These are phyloP conservation scores for Candida succiphila DNA, from an alignment of 805 yeast genomes.

Conservation along the genomic window DNA sequence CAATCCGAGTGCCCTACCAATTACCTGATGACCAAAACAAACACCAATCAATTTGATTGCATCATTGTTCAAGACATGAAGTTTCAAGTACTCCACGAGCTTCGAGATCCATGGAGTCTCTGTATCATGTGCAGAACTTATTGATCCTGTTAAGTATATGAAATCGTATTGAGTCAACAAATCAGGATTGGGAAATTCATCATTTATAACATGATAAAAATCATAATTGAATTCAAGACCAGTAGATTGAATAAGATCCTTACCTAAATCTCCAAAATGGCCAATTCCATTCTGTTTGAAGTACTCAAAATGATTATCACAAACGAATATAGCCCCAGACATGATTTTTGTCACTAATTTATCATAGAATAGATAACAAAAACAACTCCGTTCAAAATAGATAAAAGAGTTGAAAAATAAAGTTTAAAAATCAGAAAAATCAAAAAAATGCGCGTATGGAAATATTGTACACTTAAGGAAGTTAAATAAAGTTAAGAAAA, in stretches of 20 bases:
- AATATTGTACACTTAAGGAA: too few relatives aligned
- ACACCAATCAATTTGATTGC: constrained; percentile 53
- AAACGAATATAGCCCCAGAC: too few relatives aligned
- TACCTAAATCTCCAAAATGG: constrained; percentile 42
- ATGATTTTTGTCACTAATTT: too few relatives aligned
- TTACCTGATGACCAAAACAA: constrained; percentile 84
- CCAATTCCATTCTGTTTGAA: constrained; percentile 33
- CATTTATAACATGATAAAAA: constrained; percentile 28
- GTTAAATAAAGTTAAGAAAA: too few relatives aligned
- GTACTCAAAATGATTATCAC: too few relatives aligned
- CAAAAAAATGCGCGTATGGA: too few relatives aligned
- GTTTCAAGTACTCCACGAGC: constrained; percentile 17
- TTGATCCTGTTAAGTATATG: constrained; percentile 44
- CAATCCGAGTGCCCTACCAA: constrained; percentile 58
- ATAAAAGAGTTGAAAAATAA: too few relatives aligned
- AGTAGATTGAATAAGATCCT: constrained; percentile 19
- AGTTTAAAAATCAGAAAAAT: too few relatives aligned
- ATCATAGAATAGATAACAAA: too few relatives aligned
- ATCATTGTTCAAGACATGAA: constrained; percentile 5
- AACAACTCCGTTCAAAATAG: too few relatives aligned
- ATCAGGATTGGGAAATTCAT: constrained; percentile 11
- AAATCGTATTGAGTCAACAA: constrained; percentile 23
- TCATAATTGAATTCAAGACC: constrained; percentile 19
- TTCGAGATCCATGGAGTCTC: constrained; percentile 33
- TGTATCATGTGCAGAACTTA: constrained; percentile 25